Percentiles rank a stretch among this genome's conserved stretches.
phyloP scores from a whole-genome alignment of 2,329 filamentous ascomycete genomes.

The Colletotrichum incanum region DNA sequence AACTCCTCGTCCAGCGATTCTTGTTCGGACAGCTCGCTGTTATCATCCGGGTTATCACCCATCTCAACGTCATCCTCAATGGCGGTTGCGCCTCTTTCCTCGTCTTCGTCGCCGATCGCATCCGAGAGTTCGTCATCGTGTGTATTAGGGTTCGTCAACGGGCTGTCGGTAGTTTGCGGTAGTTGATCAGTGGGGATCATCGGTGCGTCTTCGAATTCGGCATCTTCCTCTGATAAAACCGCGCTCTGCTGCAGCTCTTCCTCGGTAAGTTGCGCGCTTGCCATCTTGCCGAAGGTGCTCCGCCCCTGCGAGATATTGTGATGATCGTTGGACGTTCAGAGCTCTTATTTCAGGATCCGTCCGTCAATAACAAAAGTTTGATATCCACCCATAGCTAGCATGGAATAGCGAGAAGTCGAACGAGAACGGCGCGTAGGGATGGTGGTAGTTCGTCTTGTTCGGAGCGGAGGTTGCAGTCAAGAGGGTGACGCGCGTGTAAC shows the following conservation, averaged over 20 bases:
- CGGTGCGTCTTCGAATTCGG: slow-evolving; percentile 58
- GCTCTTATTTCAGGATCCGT: slow-evolving; percentile 7
- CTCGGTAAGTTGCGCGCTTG: slow-evolving; percentile 69
- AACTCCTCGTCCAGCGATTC: slow-evolving; percentile 57
- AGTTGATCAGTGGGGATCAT: slow-evolving; percentile 46
- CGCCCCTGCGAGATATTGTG: neutral
- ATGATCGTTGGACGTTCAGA: neutral
- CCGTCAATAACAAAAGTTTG: slow-evolving; percentile 3
- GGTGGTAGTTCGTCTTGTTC: neutral
- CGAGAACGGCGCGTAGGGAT: slow-evolving; percentile 2
- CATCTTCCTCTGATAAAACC: slow-evolving; percentile 64
- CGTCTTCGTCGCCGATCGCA: slow-evolving; percentile 40
- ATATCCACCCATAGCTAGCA: slow-evolving; percentile 30
- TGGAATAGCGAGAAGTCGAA: neutral
- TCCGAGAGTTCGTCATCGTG: slow-evolving; percentile 33
- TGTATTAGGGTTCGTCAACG: slow-evolving; percentile 19
- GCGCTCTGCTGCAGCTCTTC: slow-evolving; percentile 72
- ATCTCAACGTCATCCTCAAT: slow-evolving; percentile 55
- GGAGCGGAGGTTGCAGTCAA: neutral
- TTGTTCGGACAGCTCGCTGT: slow-evolving; percentile 57
- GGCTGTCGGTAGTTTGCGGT: slow-evolving; percentile 40
- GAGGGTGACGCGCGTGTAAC: slow-evolving; percentile 4
- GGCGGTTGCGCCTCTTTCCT: slow-evolving; percentile 45
- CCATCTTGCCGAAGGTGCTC: slow-evolving; percentile 53
- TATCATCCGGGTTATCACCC: slow-evolving; percentile 49